Evolutionary conservation across 192 early-diverging fungal species (phyloP).

Genomic region (Backusella circina): DNA sequence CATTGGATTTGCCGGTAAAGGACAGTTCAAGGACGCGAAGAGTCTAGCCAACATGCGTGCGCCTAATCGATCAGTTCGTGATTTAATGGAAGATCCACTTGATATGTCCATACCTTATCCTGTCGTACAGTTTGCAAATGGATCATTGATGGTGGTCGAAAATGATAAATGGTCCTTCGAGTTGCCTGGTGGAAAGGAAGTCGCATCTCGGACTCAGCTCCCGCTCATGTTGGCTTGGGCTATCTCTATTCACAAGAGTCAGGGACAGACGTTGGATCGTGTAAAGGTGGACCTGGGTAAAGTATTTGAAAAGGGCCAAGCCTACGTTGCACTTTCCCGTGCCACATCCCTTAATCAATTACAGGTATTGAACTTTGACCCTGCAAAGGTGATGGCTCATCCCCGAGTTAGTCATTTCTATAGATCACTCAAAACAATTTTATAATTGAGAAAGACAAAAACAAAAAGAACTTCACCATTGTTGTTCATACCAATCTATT

Average conservation of each 20-base stretch:
- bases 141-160: conserved; percentile 45
- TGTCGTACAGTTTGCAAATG: conserved; percentile 34
- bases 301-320: conserved; percentile 83
- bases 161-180: conserved; percentile 56
- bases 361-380: conserved; percentile 68
- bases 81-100: not conserved
- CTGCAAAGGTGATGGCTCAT: conserved; percentile 67
- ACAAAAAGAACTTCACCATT: not conserved
- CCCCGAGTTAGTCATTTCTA: conserved; percentile 70
- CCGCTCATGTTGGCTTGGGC: conserved; percentile 86
- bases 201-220: conserved; percentile 46
- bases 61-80: conserved; percentile 3
- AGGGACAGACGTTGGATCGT: conserved; percentile 81
- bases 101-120: conserved; percentile 33
- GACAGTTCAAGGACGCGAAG: conserved; percentile 1
- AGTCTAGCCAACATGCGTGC: not conserved
- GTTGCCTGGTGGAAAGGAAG: conserved; percentile 27
- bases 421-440: conserved; percentile 5
- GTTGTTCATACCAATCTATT: not conserved
- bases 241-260: conserved; percentile 84
- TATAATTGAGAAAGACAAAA: not conserved
- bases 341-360: conserved; percentile 67
- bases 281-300: conserved; percentile 70
- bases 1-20: conserved; percentile 37
- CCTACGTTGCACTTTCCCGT: conserved; percentile 82